These are phyloP conservation scores for Albophoma yamanashiensis DNA, from an alignment of 2,329 filamentous ascomycete genomes.

Conservation along the genomic window DNA sequence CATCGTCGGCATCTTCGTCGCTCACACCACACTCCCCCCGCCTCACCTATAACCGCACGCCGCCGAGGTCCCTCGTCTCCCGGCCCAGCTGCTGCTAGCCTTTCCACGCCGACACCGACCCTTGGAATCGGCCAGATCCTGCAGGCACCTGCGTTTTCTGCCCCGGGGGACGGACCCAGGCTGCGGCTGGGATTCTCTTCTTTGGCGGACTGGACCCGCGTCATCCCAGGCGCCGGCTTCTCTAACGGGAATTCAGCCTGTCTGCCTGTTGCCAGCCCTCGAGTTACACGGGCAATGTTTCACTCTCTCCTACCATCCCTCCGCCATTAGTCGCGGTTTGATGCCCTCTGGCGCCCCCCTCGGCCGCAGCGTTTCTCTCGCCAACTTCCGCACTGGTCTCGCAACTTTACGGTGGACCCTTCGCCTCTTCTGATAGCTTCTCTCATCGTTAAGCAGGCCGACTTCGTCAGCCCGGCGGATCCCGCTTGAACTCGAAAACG, in stretches of 20 bases:
- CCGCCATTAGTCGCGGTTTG: constrained; percentile 6
- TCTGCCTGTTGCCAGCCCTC: constrained; percentile 6
- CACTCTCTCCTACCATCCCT: constrained; percentile 10
- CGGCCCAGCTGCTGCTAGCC: neutral
- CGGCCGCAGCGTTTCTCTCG: neutral
- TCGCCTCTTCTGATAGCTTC: neutral
- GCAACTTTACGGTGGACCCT: neutral
- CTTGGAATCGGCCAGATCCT: neutral
- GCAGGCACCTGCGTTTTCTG: neutral
- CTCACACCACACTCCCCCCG: neutral
- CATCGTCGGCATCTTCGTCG: neutral
- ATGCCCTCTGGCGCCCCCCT: constrained; percentile 1
- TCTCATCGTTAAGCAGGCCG: neutral
- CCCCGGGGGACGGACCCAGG: neutral
- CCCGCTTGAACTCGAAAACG: neutral
- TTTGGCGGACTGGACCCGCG: neutral
- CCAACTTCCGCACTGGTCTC: neutral
- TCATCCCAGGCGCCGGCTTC: neutral
- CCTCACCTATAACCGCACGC: neutral
- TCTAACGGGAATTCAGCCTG: constrained; percentile 2
- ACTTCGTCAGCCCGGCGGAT: neutral
- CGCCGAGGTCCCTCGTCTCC: neutral
- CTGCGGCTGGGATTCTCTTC: neutral
- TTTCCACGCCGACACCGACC: neutral
- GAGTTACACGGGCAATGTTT: constrained; percentile 15